Percentiles rank a stretch among this genome's conserved stretches.
Conservation (phyloP, 225 moss, liverwort and hornwort genomes). For the Anthoceros angustus region DNA sequence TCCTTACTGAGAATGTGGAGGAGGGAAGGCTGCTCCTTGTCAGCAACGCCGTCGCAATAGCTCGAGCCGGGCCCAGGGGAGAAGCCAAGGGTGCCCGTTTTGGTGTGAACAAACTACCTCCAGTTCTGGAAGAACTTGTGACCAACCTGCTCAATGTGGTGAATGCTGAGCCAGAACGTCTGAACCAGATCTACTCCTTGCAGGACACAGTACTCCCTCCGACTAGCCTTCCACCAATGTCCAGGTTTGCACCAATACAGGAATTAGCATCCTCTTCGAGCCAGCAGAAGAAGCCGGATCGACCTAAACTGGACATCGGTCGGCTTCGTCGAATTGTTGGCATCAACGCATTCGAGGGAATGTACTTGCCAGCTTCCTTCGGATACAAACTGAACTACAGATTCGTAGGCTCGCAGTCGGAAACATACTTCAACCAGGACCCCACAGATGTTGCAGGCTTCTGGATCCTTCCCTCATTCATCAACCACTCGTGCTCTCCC, state of each 20-base stretch:
- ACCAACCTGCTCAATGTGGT: neutral
- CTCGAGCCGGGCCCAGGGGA: slow-evolving; percentile 14
- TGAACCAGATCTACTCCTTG: neutral
- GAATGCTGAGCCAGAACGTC: neutral
- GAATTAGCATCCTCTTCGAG: neutral
- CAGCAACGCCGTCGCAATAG: slow-evolving; percentile 28
- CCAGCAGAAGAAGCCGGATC: no score
- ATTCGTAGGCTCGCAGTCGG: slow-evolving; percentile 10
- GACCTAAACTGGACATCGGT: slow-evolving; percentile 16
- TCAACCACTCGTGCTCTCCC: slow-evolving; percentile 41
- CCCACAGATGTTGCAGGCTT: slow-evolving; percentile 14
- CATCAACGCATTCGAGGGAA: slow-evolving; percentile 40
- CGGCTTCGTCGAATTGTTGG: slow-evolving; percentile 23
- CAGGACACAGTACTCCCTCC: neutral
- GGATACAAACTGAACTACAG: slow-evolving; percentile 10
- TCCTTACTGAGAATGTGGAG: slow-evolving; percentile 19
- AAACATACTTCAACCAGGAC: neutral
- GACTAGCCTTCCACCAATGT: neutral
- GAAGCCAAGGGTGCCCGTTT: neutral
- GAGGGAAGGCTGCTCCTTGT: slow-evolving; percentile 23
- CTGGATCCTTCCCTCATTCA: slow-evolving; percentile 41
- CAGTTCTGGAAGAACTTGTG: slow-evolving; percentile 1
- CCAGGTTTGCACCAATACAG: neutral
- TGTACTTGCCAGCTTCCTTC: slow-evolving; percentile 13
- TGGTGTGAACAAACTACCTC: no score